Evolutionary conservation across 139 green algal species (phyloP), one percentile per base, ranked within the genome.

Genomic region (Chlamydomonas incerta): DNA sequence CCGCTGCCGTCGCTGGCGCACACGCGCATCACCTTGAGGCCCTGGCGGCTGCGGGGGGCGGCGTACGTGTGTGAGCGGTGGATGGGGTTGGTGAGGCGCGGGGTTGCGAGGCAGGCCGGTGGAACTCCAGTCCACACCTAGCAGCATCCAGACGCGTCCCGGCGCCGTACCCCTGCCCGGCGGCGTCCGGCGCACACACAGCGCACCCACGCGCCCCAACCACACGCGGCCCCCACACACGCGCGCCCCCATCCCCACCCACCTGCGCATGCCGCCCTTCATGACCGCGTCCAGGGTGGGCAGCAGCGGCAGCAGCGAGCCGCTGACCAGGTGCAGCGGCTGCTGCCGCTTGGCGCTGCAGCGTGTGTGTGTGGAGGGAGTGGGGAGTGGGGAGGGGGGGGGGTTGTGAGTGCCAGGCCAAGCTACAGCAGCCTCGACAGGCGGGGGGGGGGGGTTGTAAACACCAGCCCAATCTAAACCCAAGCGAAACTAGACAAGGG

Each of bases 251-350:
- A n/a, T 34, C 21, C 41, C 3, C 35, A 60, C 72, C 34, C 47
- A 79, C 72, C 24, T 63, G 17, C 83, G 80, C 17, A 63, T 70
- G 46, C 31, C 65, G 58, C 47, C 73, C 63, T 69, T 24, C 34
- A 86, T 52, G 23, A 83, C 75, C 2, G 29, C 15, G 37, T 69
- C 65, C 60, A 93, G 86, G 8, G 81, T 83, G n/a, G 82, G 84
- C 77, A 93, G 81, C 47, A 92, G 77, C 23, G 76, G 85, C 85
- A 93, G 75, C 65, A 92, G 81, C 71, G 80, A 82, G 58, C 90
- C 90, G 5, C 87, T 82, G 34, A 93, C 72, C 26, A 93, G 71
- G 79, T 90, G 58, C 50, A 92, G 70, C 0, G 66, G 75, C 71
- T 83, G 58, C 35, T 70, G 52, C 21, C 90, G 81, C 47, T 68